phyloP scores from a whole-genome alignment of 352 stramenopile species.

The Elongisporangium prolatum region DNA sequence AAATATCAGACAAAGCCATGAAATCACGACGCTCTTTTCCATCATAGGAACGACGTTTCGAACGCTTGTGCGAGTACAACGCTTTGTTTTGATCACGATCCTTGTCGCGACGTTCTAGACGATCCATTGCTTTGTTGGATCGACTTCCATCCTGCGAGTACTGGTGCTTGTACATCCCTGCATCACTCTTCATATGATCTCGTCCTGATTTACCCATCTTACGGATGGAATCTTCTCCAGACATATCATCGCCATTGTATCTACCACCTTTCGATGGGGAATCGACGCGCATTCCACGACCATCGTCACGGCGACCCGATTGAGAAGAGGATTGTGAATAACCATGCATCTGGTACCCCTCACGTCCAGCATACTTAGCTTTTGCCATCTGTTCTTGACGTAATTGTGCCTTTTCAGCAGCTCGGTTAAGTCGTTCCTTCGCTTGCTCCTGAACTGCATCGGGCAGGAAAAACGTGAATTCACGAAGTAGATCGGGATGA shows the following conservation, averaged over 20 bases:
- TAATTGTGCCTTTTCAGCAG: constrained; percentile 92
- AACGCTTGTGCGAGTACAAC: constrained; percentile 67
- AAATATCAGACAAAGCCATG: constrained; percentile 64
- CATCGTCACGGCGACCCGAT: constrained; percentile 34
- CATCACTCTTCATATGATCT: constrained; percentile 22
- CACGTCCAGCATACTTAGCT: constrained; percentile 41
- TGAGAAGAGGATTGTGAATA: neutral
- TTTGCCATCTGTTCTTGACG: constrained; percentile 70
- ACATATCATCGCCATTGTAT: constrained; percentile 25
- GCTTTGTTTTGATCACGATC: constrained; percentile 74
- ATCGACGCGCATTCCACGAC: constrained; percentile 27
- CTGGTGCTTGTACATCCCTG: constrained; percentile 33
- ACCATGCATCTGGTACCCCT: constrained; percentile 13
- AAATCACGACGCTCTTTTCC: constrained; percentile 71
- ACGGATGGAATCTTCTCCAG: constrained; percentile 6
- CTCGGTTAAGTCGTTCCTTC: constrained; percentile 93
- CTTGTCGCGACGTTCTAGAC: constrained; percentile 66
- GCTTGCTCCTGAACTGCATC: constrained; percentile 98
- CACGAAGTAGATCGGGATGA: constrained; percentile 97
- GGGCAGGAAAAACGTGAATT: constrained; percentile 99
- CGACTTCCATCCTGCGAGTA: constrained; percentile 50
- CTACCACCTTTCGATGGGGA: constrained; percentile 37
- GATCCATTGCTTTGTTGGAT: constrained; percentile 27
- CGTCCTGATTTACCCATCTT: constrained; percentile 29
- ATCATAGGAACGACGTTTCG: constrained; percentile 64